Percentiles rank a stretch among this genome's conserved stretches.
Evolutionary conservation across 805 yeast species (phyloP).

Genomic region (Candida montana): DNA sequence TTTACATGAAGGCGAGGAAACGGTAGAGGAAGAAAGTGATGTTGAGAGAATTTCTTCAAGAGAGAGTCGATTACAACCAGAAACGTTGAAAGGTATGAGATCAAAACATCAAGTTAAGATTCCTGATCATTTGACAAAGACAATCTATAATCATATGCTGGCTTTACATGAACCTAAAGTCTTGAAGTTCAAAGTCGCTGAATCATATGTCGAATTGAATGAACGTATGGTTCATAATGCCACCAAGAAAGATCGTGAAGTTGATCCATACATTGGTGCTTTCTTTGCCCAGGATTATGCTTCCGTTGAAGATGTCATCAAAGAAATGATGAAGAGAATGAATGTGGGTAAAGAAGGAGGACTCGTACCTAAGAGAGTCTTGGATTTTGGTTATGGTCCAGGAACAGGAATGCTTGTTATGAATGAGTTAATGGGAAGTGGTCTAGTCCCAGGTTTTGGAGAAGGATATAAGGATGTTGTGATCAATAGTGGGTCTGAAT

Average conservation of each 20-base stretch:
- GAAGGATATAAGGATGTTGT: conserved; percentile 57
- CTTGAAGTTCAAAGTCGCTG: conserved; percentile 58
- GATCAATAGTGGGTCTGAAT: conserved; percentile 56
- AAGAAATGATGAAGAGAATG: conserved; percentile 56
- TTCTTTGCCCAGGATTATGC: conserved; percentile 80
- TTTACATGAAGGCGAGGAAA: conserved; percentile 13
- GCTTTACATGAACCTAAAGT: conserved; percentile 56
- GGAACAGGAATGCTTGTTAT: conserved; percentile 87
- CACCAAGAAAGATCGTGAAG: conserved; percentile 42
- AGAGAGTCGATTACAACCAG: conserved; percentile 45
- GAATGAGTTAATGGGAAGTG: conserved; percentile 72
- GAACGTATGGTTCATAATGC: conserved; percentile 51
- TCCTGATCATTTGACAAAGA: conserved; percentile 51
- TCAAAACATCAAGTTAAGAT: conserved; percentile 44
- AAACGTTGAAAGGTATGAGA: conserved; percentile 53
- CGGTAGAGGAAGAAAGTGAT: conserved; percentile 27
- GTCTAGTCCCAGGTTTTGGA: conserved; percentile 41
- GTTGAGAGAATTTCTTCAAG: conserved; percentile 19
- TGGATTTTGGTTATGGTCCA: conserved; percentile 88
- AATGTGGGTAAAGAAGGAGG: not conserved
- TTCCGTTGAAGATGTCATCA: conserved; percentile 55
- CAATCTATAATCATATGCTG: conserved; percentile 60
- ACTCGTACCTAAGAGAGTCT: conserved; percentile 60
- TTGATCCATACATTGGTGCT: conserved; percentile 78
- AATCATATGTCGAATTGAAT: conserved; percentile 44